Evolutionary conservation across 148 eudicot species (phyloP).

Genomic region (Simmondsia chinensis): DNA sequence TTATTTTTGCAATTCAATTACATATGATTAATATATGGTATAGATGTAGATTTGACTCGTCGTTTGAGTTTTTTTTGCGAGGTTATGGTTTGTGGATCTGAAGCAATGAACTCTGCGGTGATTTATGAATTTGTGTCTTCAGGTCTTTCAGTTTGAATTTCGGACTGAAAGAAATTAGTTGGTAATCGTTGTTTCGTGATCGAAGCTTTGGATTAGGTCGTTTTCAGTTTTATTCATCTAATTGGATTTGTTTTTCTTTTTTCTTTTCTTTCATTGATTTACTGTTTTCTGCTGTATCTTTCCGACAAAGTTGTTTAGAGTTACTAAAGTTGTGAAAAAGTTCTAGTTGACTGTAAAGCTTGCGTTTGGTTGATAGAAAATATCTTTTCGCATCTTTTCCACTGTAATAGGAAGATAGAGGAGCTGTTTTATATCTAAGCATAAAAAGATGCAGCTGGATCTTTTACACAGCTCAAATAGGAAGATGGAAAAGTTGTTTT

Average conservation of each 20-base stretch:
- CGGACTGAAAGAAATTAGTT: too few species aligned
- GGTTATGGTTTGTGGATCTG: constrained; percentile 23
- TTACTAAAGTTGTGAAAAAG: too few species aligned
- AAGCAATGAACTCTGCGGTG: not conserved
- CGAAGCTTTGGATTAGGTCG: not conserved
- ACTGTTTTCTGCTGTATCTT: not conserved
- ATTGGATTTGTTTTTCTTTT: not conserved
- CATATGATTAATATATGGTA: not conserved
- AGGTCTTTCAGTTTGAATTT: not conserved
- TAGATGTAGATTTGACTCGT: not conserved
- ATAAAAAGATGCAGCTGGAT: too few species aligned
- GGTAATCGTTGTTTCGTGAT: not conserved
- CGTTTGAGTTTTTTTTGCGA: not conserved
- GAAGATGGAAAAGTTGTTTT: too few species aligned
- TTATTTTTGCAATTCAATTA: not conserved
- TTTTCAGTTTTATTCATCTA: too few species aligned
- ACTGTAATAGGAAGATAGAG: too few species aligned
- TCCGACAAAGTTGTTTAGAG: too few species aligned
- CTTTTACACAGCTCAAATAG: too few species aligned
- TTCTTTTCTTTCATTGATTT: not conserved
- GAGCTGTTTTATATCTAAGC: too few species aligned
- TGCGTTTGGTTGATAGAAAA: too few species aligned
- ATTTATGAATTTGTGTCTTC: not conserved
- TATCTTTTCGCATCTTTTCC: too few species aligned
- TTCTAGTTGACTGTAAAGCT: too few species aligned